Conservation (phyloP, 2,329 filamentous ascomycete genomes). For the Monilinia fructigena region DNA sequence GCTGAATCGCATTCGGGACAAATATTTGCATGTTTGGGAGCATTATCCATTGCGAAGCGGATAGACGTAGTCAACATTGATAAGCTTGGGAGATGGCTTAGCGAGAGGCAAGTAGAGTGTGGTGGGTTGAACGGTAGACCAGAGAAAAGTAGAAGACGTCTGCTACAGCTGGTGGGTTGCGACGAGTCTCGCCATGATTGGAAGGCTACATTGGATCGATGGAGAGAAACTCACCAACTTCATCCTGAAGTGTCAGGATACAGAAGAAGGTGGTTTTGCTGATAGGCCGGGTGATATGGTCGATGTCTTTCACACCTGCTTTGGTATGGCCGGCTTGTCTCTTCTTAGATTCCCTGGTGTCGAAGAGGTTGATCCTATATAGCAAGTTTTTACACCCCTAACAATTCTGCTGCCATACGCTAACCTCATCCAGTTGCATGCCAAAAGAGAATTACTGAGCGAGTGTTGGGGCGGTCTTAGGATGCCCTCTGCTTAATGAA, state of each 20-base stretch:
- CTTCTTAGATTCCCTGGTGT: conserved; percentile 75
- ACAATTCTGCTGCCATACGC: not conserved
- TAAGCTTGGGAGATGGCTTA: conserved; percentile 83
- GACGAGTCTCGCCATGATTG: conserved; percentile 87
- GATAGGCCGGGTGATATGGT: conserved; percentile 93
- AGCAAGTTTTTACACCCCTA: conserved; percentile 51
- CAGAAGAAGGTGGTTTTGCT: conserved; percentile 78
- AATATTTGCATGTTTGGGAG: conserved; percentile 90
- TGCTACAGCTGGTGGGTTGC: conserved; percentile 99
- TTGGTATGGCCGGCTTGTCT: conserved; percentile 84
- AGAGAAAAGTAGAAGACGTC: conserved; percentile 94
- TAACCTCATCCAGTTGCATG: conserved; percentile 56
- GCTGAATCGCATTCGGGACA: conserved; percentile 95
- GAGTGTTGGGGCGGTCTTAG: conserved; percentile 49
- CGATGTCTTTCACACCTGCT: conserved; percentile 93
- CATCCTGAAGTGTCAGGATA: conserved; percentile 86
- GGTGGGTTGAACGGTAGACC: conserved; percentile 92
- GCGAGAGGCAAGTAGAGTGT: conserved; percentile 82
- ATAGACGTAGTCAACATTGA: conserved; percentile 81
- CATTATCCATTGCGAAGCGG: conserved; percentile 77
- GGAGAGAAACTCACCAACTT: conserved; percentile 73
- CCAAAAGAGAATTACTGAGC: conserved; percentile 66
- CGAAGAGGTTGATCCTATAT: conserved; percentile 80
- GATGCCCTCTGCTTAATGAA: not conserved
- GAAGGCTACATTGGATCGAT: conserved; percentile 89